Base-by-base conservation (phyloP, 768 basidiomycete genomes). In the Boletus edulis region DNA sequence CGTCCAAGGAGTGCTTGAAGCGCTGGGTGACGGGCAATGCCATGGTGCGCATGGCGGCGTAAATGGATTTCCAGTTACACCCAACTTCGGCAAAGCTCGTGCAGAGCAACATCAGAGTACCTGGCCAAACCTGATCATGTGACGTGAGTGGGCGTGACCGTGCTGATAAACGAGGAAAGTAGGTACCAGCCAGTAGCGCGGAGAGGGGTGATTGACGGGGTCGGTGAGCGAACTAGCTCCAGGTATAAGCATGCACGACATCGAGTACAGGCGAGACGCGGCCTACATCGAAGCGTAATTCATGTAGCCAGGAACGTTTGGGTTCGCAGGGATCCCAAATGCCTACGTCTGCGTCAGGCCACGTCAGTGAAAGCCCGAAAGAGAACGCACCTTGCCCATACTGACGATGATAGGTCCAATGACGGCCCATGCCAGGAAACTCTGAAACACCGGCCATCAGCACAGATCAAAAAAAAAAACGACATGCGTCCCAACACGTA, bases 391-490 rank as follows among this genome's bases (percentile, higher is more conserved):
- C 46, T 48, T 35, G 18, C 84, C 83, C 45, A 76, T 80, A 62
- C 75, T 74, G 31, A 85, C 74, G 52, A 83, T 66, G 17, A 78
- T 64, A 6, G 83, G 84, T 1, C 79, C 79, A 47, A 86, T 78
- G 68, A 86, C 80, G 40, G 79, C 83, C 82, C 82, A 86, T 1
- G 84, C 81, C 27, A 85, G 74, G 46, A 85, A 62, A 81, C 79
- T 82, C 65, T 61, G n/a, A 8, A 13, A 14, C n/a, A 20, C 14
- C 22, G 12, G 42, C 38, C 50, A 35, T 60, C 40, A 56, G 35
- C 18, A 45, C 22, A 12, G 15, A 32, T 42, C 29, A 15, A 40
- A 37, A 22, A 1, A 20, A 20, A 40, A 10, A 5, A 2, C 3
- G 6, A 43, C 15, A 12, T 4, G 5, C n/a, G 4, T 17, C 10